Evolutionary conservation across 768 basidiomycete genomes (phyloP), one percentile per base, ranked within the genome.

Genomic region (Cytidiella melzeri): DNA sequence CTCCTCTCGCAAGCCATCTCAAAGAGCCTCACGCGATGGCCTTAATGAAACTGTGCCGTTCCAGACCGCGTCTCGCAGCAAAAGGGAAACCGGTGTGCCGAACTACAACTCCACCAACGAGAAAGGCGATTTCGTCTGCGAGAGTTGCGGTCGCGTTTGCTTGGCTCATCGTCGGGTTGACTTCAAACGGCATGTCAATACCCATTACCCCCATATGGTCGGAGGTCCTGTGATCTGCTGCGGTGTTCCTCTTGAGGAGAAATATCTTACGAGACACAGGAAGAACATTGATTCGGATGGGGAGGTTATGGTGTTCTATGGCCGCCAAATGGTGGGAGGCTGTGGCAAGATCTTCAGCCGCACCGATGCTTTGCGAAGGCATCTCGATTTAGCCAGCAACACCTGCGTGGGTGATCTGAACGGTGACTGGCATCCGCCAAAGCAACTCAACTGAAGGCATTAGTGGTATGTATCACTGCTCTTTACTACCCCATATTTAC

Each of bases 321-420:
- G 54, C 9, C 11, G 28, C 43, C 24, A 3, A 19, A 54, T 56
- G 55, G 44, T 56, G 21, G 57, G 57, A 30, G 55, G 57, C 30
- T 58, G 57, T 41, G 10, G 41, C 41, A 42, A 40, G 40, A 39
- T 26, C n/a, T 47, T 50, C 50, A 53, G 51, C 30, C 46, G 57
- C 39, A 52, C 41, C 42, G 57, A 58, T 50, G 52, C 50, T 23
- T 39, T 52, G 18, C 24, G 15, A 43, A 47, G 57, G 39, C 57
- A 58, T 25, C 24, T 58, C 10, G 20, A 27, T 15, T 47, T 47
- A 28, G 21, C 13, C 25, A 51, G 46, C 15, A 34, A 7, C 7
- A 7, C 9, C 15, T 34, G 30, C 15, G 30, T 34, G 30, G 30
- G 30, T 7, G 30, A 34, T 34, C 30, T 34, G 30, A 34, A 34